Percentiles rank a stretch among this genome's conserved stretches.
These are phyloP conservation scores for Podosphaera fusca DNA, from an alignment of 2,329 filamentous ascomycete species.

Conservation along the genomic window DNA sequence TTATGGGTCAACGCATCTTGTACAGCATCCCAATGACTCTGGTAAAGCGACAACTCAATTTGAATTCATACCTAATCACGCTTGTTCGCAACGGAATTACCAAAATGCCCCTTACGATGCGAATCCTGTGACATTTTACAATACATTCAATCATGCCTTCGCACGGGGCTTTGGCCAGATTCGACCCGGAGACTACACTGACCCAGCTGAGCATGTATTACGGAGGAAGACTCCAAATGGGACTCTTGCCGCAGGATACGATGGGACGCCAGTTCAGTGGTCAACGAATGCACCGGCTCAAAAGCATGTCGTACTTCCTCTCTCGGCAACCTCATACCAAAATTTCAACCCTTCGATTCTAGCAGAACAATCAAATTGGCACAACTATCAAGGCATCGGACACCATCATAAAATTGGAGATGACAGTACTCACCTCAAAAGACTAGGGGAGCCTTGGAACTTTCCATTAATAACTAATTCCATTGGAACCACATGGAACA, in stretches of 20 bases:
- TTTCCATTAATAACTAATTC: too few species aligned
- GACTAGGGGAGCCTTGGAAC: too few species aligned
- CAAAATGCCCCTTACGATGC: slow-evolving; percentile 8
- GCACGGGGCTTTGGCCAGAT: background rate
- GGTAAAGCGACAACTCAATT: slow-evolving; percentile 12
- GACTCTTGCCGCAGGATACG: slow-evolving; percentile 78
- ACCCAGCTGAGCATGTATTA: slow-evolving; percentile 46
- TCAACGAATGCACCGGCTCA: slow-evolving; percentile 49
- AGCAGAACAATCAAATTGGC: too few species aligned
- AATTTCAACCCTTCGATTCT: too few species aligned
- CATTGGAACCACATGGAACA: too few species aligned
- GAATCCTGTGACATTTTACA: slow-evolving; percentile 12
- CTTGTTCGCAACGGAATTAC: slow-evolving; percentile 6
- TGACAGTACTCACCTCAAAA: too few species aligned
- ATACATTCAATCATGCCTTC: slow-evolving; percentile 7
- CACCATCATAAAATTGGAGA: too few species aligned
- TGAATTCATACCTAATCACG: slow-evolving; percentile 6
- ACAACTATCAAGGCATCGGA: too few species aligned
- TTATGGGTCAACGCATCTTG: slow-evolving; percentile 18
- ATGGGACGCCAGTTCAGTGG: slow-evolving; percentile 56
- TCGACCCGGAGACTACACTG: slow-evolving; percentile 4
- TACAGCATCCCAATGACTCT: slow-evolving; percentile 10
- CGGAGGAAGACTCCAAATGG: slow-evolving; percentile 84
- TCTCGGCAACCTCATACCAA: slow-evolving; percentile 14
- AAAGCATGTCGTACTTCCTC: slow-evolving; percentile 63